These are phyloP conservation scores for Heritiera littoralis DNA, from an alignment of 345 rosid species.

Conservation along the genomic window DNA sequence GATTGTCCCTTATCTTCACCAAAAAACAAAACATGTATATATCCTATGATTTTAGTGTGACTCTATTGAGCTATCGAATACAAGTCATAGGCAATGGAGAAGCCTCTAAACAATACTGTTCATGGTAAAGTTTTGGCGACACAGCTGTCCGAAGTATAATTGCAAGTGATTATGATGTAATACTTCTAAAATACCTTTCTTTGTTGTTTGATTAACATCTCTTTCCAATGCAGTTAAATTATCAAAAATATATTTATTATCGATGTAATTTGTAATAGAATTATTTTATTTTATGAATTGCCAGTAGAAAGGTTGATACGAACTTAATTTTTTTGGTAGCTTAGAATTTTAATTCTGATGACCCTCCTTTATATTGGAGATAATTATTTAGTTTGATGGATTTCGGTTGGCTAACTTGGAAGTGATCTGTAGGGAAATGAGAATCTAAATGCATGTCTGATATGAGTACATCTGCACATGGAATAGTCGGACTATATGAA, in stretches of 20 bases:
- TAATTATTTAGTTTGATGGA: neutral
- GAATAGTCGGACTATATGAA: neutral
- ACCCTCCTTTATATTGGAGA: neutral
- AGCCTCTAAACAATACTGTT: neutral
- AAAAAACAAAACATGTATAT: neutral
- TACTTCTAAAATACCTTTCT: neutral
- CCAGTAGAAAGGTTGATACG: neutral
- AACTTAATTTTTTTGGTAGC: neutral
- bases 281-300: neutral
- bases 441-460: neutral
- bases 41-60: slow-evolving; percentile 6
- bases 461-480: neutral
- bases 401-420: neutral
- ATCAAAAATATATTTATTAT: too few relatives aligned
- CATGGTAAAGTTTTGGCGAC: neutral
- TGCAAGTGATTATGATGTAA: neutral
- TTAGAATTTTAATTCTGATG: neutral
- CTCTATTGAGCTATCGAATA: neutral
- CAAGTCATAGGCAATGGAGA: neutral
- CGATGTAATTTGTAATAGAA: too few relatives aligned
- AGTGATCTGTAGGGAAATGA: neutral
- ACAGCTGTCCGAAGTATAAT: too few relatives aligned
- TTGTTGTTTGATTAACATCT: neutral
- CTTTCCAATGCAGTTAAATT: neutral
- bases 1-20: neutral